Evolutionary conservation across 805 yeast genomes (phyloP).

Genomic region (Dipodascopsis uninucleata): DNA sequence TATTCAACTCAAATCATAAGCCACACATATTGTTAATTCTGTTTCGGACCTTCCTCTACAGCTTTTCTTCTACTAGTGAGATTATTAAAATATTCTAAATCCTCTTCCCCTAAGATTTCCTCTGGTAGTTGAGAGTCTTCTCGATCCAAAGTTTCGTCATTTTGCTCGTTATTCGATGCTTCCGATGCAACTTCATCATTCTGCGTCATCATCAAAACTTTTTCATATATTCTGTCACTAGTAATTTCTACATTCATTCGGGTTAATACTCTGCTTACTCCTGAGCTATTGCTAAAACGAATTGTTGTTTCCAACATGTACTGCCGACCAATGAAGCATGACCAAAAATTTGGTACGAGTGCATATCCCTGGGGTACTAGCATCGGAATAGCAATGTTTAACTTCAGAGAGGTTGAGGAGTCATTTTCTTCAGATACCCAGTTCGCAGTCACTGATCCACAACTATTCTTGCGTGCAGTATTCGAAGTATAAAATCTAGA

Average conservation of each 20-base stretch:
- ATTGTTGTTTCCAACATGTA: constrained; percentile 19
- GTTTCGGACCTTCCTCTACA: no score
- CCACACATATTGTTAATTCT: no score
- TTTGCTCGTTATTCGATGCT: no score
- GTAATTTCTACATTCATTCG: constrained; percentile 19
- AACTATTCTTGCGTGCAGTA: constrained; percentile 12
- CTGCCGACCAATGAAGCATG: constrained; percentile 21
- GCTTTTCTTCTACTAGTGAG: no score
- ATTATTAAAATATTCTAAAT: no score
- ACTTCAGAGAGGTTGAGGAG: constrained; percentile 1
- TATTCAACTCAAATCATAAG: no score
- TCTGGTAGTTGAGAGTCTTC: no score
- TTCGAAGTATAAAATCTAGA: neutral
- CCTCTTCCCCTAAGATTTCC: no score
- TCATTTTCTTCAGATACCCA: no score
- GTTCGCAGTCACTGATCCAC: no score
- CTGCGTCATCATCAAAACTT: constrained; percentile 1
- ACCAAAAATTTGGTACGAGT: constrained; percentile 21
- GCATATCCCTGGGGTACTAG: constrained; percentile 8
- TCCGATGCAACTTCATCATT: no score
- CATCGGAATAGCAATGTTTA: constrained; percentile 7
- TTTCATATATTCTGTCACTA: constrained; percentile 13
- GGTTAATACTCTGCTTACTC: constrained; percentile 1
- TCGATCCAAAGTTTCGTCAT: no score
- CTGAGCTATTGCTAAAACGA: constrained; percentile 6